phyloP scores from a whole-genome alignment of 768 basidiomycete genomes.

The Suillus subluteus region DNA sequence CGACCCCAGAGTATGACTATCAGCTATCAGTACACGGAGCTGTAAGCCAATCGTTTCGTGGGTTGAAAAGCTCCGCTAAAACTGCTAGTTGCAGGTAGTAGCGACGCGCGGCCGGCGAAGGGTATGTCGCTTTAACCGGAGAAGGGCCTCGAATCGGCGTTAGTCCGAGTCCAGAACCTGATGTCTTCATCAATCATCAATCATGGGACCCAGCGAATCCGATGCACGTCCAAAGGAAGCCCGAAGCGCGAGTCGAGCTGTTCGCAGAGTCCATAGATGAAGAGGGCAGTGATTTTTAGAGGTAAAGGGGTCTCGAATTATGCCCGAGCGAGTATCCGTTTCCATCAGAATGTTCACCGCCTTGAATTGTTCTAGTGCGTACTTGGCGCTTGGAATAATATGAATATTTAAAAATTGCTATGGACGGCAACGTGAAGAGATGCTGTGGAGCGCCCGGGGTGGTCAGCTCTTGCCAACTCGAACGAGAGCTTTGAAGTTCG shows the following conservation, averaged over 20 bases:
- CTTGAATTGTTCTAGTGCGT: constrained; percentile 23
- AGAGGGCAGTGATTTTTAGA: constrained; percentile 12
- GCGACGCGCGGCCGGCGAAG: neutral
- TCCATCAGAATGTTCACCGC: constrained; percentile 38
- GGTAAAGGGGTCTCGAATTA: constrained; percentile 12
- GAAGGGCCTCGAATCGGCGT: neutral
- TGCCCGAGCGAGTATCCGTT: constrained; percentile 20
- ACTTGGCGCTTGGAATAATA: constrained; percentile 6
- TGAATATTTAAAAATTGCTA: constrained; percentile 11
- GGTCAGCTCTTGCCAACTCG: neutral
- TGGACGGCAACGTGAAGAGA: constrained; percentile 7
- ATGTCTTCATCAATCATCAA: constrained; percentile 4
- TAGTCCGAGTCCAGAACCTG: neutral
- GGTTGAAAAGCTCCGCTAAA: neutral
- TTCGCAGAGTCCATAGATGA: constrained; percentile 11
- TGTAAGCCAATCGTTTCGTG: neutral
- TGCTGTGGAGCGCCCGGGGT: neutral
- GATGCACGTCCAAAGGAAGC: constrained; percentile 7
- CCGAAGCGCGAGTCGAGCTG: neutral
- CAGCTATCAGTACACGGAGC: neutral
- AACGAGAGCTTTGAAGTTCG: constrained; percentile 7
- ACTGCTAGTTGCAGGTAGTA: neutral
- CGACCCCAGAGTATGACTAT: no score
- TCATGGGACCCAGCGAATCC: constrained; percentile 5
- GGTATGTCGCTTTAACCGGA: neutral